Conservation (phyloP, 148 eudicot genomes). For the Rhododendron vialii region DNA sequence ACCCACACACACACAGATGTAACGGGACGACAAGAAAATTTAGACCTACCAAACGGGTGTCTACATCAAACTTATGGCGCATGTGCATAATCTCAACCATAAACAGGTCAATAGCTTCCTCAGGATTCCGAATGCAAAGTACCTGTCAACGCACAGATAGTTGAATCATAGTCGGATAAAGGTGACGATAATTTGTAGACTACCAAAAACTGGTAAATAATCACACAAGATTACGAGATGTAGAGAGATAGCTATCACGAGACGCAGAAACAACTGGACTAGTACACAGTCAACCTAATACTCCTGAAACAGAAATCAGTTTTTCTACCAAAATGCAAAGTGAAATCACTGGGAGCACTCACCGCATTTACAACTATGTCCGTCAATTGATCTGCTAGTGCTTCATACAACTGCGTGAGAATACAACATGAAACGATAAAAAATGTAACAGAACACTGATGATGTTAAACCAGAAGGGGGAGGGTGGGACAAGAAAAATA, state of each 20-base stretch:
- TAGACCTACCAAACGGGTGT: slow-evolving; percentile 76
- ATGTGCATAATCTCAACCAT: slow-evolving; percentile 99
- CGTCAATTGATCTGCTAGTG: slow-evolving; percentile 91
- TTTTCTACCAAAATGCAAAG: background rate
- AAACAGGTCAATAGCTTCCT: slow-evolving; percentile 85
- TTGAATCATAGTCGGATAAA: background rate
- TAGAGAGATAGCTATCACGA: background rate
- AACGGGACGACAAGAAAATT: background rate
- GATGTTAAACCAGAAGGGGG: background rate
- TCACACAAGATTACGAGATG: background rate
- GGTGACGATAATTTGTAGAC: background rate
- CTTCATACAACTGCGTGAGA: slow-evolving; percentile 68
- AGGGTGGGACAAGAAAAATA: background rate
- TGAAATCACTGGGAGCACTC: slow-evolving; percentile 26
- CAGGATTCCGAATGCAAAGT: slow-evolving; percentile 91
- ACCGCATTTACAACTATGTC: slow-evolving; percentile 85
- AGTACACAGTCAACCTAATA: background rate
- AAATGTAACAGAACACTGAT: slow-evolving; percentile 1
- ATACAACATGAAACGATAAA: background rate
- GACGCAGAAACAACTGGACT: background rate
- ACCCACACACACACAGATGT: background rate
- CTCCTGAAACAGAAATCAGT: background rate
- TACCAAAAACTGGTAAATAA: background rate
- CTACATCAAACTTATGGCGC: slow-evolving; percentile 98
- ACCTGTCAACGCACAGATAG: slow-evolving; percentile 40